Evolutionary conservation across 257 asterid genomes (phyloP).

Genomic region (Cordia subcordata): DNA sequence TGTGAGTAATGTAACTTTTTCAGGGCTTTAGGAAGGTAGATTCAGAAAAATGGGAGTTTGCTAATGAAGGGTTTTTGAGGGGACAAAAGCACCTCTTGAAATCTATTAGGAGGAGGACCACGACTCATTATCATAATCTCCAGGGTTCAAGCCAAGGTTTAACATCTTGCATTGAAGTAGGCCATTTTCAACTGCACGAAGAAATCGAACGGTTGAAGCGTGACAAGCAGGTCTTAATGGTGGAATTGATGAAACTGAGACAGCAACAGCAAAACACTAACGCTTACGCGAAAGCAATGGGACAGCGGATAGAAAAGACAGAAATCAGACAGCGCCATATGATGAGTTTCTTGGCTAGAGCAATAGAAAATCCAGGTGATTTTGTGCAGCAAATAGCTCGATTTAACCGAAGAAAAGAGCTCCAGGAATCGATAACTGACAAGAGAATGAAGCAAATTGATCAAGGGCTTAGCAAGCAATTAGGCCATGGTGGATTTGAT

Average conservation of each 20-base stretch:
- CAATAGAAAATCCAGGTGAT: constrained; percentile 52
- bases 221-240: constrained; percentile 64
- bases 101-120: constrained; percentile 70
- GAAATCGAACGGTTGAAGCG: constrained; percentile 55
- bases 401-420: constrained; percentile 24
- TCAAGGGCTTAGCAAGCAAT: constrained; percentile 10
- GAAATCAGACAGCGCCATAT: constrained; percentile 78
- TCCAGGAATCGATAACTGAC: constrained; percentile 24
- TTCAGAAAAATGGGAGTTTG: constrained; percentile 80
- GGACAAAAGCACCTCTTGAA: constrained; percentile 65
- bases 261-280: constrained; percentile 58
- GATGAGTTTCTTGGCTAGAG: constrained; percentile 72
- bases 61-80: constrained; percentile 56
- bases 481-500: constrained; percentile 1
- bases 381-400: constrained; percentile 25
- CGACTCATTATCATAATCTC: constrained; percentile 20
- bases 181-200: constrained; percentile 34
- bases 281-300: constrained; percentile 50
- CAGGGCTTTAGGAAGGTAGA: constrained; percentile 84
- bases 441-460: constrained; percentile 30
- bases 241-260: constrained; percentile 59
- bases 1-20: constrained; percentile 11
- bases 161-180: constrained; percentile 45
- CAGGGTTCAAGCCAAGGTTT: constrained; percentile 38
- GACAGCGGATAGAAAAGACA: constrained; percentile 55